Conservation (phyloP, 768 basidiomycete genomes). For the Pisolithus tinctorius region DNA sequence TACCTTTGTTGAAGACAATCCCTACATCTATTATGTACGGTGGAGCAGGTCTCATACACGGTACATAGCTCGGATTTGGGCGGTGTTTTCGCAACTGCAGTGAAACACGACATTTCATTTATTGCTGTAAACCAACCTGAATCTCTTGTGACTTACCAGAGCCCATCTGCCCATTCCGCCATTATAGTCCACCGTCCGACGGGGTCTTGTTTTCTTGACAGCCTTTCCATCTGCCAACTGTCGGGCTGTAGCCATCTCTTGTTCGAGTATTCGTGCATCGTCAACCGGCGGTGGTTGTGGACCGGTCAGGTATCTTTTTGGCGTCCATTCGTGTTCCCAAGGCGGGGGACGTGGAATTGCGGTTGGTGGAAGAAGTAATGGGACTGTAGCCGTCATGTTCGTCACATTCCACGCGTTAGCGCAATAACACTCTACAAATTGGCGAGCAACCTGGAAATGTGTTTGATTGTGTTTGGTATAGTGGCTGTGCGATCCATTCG, state of each 20-base stretch:
- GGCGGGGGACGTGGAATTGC: constrained; percentile 31
- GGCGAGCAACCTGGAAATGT: no score
- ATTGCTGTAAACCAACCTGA: neutral
- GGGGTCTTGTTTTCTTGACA: constrained; percentile 85
- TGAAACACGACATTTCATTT: neutral
- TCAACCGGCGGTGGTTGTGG: constrained; percentile 78
- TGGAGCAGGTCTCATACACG: constrained; percentile 75
- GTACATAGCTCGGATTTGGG: constrained; percentile 70
- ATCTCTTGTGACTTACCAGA: constrained; percentile 46
- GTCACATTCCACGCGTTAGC: neutral
- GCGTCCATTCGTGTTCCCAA: constrained; percentile 65
- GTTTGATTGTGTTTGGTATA: no score
- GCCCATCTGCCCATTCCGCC: constrained; percentile 84
- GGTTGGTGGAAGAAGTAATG: constrained; percentile 45
- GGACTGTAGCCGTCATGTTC: neutral
- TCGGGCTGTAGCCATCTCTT: constrained; percentile 68
- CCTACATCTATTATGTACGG: constrained; percentile 87
- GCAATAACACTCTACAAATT: no score
- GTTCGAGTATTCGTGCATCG: constrained; percentile 67
- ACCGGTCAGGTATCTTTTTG: constrained; percentile 55
- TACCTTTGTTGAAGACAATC: constrained; percentile 10
- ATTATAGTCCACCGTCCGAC: constrained; percentile 92
- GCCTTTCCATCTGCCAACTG: constrained; percentile 74
- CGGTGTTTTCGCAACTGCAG: constrained; percentile 67
- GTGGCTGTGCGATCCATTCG: no score